phyloP scores from a whole-genome alignment of 495 filamentous ascomycete genomes.

The Pseudomonodictys pantanalensis region DNA sequence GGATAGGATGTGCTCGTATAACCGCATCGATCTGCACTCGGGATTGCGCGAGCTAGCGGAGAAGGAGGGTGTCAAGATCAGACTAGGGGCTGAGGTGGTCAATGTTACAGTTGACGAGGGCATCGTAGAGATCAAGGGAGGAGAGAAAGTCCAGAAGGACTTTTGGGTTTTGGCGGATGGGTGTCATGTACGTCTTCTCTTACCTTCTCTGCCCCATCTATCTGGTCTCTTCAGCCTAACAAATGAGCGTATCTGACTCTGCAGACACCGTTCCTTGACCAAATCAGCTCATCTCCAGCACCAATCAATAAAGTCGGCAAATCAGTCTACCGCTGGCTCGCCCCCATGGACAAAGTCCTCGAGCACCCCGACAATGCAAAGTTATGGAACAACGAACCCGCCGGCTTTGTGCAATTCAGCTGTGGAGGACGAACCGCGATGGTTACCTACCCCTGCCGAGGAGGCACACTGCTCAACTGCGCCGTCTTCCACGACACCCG shows the following conservation, averaged over 20 bases:
- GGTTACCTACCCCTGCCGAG: slow-evolving; percentile 21
- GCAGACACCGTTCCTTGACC: slow-evolving; percentile 25
- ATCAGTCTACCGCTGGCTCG: slow-evolving; percentile 9
- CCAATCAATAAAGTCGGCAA: slow-evolving; percentile 10
- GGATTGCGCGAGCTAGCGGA: slow-evolving; percentile 46
- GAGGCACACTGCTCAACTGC: slow-evolving; percentile 2
- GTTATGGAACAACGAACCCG: slow-evolving; percentile 4
- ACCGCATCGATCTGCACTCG: slow-evolving; percentile 55
- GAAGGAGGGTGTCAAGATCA: slow-evolving; percentile 41
- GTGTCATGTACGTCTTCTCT: slow-evolving; percentile 36
- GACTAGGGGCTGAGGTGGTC: slow-evolving; percentile 35
- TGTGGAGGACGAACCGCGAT: not conserved
- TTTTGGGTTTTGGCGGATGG: slow-evolving; percentile 54
- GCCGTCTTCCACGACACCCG: slow-evolving; percentile 23
- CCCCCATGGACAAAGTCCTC: slow-evolving; percentile 4
- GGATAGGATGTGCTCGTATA: slow-evolving; percentile 45
- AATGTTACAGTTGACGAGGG: slow-evolving; percentile 44
- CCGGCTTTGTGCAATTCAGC: slow-evolving; percentile 12
- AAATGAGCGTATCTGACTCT: not conserved
- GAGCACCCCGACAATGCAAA: not conserved
- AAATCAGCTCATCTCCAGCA: not conserved
- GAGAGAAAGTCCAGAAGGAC: slow-evolving; percentile 40
- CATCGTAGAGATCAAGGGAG: slow-evolving; percentile 41
- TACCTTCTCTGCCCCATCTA: not conserved
- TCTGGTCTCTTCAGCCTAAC: not conserved